These are phyloP conservation scores for Metschnikowia sp. DNA, from an alignment of 805 yeast genomes.

Conservation along the genomic window DNA sequence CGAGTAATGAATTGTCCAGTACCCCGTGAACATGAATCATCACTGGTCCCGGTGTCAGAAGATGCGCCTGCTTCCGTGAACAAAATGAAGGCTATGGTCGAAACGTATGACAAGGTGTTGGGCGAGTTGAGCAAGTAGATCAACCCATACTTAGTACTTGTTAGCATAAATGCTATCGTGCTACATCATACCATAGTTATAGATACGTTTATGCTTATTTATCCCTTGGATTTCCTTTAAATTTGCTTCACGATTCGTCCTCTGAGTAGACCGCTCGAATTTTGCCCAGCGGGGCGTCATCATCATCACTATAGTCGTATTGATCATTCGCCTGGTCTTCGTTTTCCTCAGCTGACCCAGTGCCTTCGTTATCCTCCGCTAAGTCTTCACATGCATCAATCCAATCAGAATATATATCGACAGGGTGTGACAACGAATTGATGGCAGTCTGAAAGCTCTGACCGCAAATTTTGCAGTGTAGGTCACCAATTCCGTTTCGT, in stretches of 20 bases:
- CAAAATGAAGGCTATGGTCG: constrained; percentile 12
- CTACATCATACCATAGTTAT: not conserved
- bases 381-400: constrained; percentile 92
- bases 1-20: too few relatives aligned
- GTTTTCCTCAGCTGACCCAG: constrained; percentile 16
- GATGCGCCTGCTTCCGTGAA: not conserved
- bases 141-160: not conserved
- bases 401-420: constrained; percentile 96
- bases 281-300: constrained; percentile 21
- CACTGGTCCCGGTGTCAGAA: not conserved
- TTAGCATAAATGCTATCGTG: not conserved
- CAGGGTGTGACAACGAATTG: constrained; percentile 81
- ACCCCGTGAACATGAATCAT: too few relatives aligned
- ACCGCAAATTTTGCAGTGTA: constrained; percentile 91
- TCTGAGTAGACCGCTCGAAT: constrained; percentile 25
- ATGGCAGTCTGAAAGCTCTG: constrained; percentile 88
- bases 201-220: too few relatives aligned
- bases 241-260: constrained; percentile 25
- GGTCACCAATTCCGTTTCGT: constrained; percentile 75
- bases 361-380: constrained; percentile 56
- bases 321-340: constrained; percentile 2
- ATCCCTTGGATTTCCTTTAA: not conserved
- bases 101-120: constrained; percentile 22
- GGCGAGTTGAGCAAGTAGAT: constrained; percentile 11
- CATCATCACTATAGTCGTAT: constrained; percentile 34